Evolutionary conservation across 148 eudicot species (phyloP).

Genomic region (Pharnaceum exiguum): DNA sequence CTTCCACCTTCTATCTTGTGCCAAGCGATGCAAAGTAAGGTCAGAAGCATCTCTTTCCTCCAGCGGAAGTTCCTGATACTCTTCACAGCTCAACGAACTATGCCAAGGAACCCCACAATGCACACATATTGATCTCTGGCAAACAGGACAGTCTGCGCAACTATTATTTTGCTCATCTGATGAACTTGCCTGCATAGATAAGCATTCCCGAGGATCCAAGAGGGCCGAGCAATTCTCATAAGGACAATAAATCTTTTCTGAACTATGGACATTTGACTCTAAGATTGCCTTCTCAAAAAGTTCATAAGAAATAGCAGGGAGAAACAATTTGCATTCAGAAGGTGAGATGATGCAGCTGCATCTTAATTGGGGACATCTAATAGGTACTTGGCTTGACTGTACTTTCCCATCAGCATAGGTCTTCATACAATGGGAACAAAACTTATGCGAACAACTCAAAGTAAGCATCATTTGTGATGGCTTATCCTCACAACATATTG

Average conservation of each 20-base stretch:
- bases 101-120: constrained; percentile 82
- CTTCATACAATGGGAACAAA: constrained; percentile 77
- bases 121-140: constrained; percentile 51
- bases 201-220: constrained; percentile 55
- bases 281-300: constrained; percentile 43
- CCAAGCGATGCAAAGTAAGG: constrained; percentile 42
- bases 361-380: constrained; percentile 54
- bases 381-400: constrained; percentile 49
- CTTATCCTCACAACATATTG: constrained; percentile 68
- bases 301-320: constrained; percentile 53
- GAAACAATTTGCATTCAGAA: constrained; percentile 55
- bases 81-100: constrained; percentile 62
- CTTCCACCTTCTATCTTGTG: constrained; percentile 60
- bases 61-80: constrained; percentile 52
- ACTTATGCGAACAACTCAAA: constrained; percentile 65
- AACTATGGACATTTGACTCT: constrained; percentile 40
- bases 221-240: constrained; percentile 58
- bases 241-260: constrained; percentile 58
- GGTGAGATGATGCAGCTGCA: constrained; percentile 58
- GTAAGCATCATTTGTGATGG: constrained; percentile 46
- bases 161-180: constrained; percentile 42
- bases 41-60: constrained; percentile 56
- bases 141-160: constrained; percentile 67
- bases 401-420: constrained; percentile 61
- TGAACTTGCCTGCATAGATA: constrained; percentile 41